phyloP scores from a whole-genome alignment of 1,284 basidiomycete genomes.

The Apiotrichum gamsii region DNA sequence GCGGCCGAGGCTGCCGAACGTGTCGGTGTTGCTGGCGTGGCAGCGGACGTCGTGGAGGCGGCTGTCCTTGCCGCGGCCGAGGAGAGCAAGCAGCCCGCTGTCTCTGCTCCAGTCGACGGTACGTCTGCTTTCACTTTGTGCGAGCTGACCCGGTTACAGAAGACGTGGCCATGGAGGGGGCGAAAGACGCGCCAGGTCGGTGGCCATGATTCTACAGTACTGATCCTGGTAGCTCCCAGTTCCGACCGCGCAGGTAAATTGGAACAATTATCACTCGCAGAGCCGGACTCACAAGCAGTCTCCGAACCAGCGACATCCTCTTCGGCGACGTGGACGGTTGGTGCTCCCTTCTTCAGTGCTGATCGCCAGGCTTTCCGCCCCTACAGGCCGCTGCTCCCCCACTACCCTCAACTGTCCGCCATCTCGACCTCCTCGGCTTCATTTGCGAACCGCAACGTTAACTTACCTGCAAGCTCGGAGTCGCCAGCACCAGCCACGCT shows the following conservation, averaged over 20 bases:
- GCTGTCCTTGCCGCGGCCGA: conserved; percentile 6
- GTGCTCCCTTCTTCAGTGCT: conserved; percentile 1
- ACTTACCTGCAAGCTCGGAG: background rate
- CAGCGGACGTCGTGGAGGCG: conserved; percentile 6
- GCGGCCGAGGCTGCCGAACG: conserved; percentile 5
- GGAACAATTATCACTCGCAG: background rate
- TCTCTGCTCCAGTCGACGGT: no score
- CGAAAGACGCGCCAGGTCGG: background rate
- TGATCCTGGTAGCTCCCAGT: background rate
- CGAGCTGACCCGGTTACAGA: conserved; percentile 1
- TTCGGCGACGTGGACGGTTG: background rate
- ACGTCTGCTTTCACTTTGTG: no score
- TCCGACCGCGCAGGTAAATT: background rate
- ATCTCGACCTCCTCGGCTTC: background rate
- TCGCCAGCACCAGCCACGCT: no score
- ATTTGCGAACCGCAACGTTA: background rate
- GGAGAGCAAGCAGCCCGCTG: no score
- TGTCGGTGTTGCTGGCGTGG: conserved; percentile 1
- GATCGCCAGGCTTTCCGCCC: conserved; percentile 8
- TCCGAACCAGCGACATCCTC: background rate
- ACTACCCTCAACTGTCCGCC: conserved; percentile 33
- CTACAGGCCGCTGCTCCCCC: conserved; percentile 29
- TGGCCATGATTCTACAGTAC: conserved; percentile 1
- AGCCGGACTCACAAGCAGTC: background rate
- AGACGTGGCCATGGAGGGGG: conserved; percentile 3